Evolutionary conservation across 108 stramenopile species (phyloP).

Genomic region (Nitzschia inconspicua): DNA sequence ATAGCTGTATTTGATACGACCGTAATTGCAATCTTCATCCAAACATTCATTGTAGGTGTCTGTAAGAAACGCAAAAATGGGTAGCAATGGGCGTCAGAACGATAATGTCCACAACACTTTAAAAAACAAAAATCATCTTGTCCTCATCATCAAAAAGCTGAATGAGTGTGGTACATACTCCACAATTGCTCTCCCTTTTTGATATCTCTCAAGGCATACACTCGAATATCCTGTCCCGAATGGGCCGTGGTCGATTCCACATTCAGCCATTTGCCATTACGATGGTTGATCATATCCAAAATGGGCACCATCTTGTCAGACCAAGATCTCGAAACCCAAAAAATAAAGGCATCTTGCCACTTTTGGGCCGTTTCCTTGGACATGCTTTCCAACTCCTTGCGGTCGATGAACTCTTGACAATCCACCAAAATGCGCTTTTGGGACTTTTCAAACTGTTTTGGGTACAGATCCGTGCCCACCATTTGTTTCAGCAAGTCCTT

Average conservation of each 20-base stretch:
- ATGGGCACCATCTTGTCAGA: constrained; percentile 58
- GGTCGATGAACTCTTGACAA: no score
- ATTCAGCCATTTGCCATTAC: constrained; percentile 44
- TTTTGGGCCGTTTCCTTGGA: constrained; percentile 11
- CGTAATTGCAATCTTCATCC: background rate
- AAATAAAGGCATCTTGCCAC: constrained; percentile 37
- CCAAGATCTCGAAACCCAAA: constrained; percentile 53
- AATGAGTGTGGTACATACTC: no score
- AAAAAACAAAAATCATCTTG: no score
- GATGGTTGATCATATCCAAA: constrained; percentile 62
- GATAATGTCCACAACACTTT: no score
- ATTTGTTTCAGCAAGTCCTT: constrained; percentile 30
- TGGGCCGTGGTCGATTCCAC: constrained; percentile 14
- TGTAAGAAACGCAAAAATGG: no score
- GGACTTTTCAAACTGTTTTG: background rate
- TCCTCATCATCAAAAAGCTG: no score
- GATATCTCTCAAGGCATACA: constrained; percentile 22
- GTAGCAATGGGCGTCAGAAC: no score
- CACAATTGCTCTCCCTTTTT: constrained; percentile 3
- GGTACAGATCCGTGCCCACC: constrained; percentile 4
- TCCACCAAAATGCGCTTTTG: no score
- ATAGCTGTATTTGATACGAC: constrained; percentile 17
- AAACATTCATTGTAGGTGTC: constrained; percentile 4
- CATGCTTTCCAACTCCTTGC: background rate
- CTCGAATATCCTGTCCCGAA: constrained; percentile 26